Evolutionary conservation across 2,329 filamentous ascomycete genomes (phyloP).

Genomic region (Colletotrichum caudatum): DNA sequence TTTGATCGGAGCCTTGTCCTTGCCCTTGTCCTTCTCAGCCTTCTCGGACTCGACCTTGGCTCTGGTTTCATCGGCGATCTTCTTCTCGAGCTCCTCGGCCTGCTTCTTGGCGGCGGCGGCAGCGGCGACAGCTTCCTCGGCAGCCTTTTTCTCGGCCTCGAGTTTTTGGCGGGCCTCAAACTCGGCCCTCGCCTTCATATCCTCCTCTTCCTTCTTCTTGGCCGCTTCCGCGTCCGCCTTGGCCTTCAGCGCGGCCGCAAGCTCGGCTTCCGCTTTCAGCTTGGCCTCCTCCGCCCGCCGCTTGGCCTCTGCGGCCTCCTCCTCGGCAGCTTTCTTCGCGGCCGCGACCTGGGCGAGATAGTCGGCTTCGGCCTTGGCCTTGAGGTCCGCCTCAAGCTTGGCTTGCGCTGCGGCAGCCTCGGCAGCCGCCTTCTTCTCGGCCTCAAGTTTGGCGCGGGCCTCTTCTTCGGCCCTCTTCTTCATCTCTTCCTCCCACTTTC

Average conservation of each 20-base stretch:
- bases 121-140: slow-evolving; percentile 45
- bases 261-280: slow-evolving; percentile 54
- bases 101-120: slow-evolving; percentile 63
- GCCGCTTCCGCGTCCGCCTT: slow-evolving; percentile 50
- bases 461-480: slow-evolving; percentile 57
- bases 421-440: slow-evolving; percentile 52
- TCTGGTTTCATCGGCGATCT: slow-evolving; percentile 68
- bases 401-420: slow-evolving; percentile 55
- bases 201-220: slow-evolving; percentile 48
- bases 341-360: slow-evolving; percentile 51
- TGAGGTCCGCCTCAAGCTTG: slow-evolving; percentile 49
- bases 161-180: slow-evolving; percentile 43
- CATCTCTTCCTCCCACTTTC: slow-evolving; percentile 44
- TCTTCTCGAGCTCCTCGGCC: slow-evolving; percentile 65
- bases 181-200: slow-evolving; percentile 54
- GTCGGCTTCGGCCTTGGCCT: slow-evolving; percentile 55
- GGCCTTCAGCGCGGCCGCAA: slow-evolving; percentile 56
- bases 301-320: slow-evolving; percentile 54
- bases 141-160: slow-evolving; percentile 50
- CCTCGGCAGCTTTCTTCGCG: slow-evolving; percentile 52
- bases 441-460: slow-evolving; percentile 54
- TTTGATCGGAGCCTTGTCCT: slow-evolving; percentile 78
- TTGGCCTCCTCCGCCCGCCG: slow-evolving; percentile 48
- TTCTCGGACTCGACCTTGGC: slow-evolving; percentile 61
- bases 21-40: slow-evolving; percentile 61